These are phyloP conservation scores for Kodamaea nitidulidarum DNA, from an alignment of 805 yeast species.

Conservation along the genomic window DNA sequence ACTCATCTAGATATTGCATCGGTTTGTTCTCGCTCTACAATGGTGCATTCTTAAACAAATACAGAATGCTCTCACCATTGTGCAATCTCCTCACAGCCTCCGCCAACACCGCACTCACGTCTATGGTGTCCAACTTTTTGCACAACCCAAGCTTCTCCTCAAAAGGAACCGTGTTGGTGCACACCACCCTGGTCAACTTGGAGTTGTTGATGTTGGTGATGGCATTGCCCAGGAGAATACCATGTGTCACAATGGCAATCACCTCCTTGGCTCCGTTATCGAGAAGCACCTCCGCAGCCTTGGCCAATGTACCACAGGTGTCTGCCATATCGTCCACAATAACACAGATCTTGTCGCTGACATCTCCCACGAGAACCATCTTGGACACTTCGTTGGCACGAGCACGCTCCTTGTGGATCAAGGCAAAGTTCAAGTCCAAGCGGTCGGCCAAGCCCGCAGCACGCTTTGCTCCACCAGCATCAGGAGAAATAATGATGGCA, in stretches of 20 bases:
- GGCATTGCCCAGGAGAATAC: slow-evolving; percentile 86
- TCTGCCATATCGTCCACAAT: slow-evolving; percentile 98
- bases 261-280: slow-evolving; percentile 81
- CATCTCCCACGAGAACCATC: slow-evolving; percentile 97
- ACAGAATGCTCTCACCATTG: slow-evolving; percentile 82
- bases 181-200: slow-evolving; percentile 67
- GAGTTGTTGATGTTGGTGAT: slow-evolving; percentile 65
- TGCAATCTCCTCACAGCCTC: slow-evolving; percentile 92
- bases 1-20: background rate
- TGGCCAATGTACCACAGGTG: slow-evolving; percentile 93
- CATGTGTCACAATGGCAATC: slow-evolving; percentile 93
- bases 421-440: slow-evolving; percentile 87
- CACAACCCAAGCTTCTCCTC: slow-evolving; percentile 56
- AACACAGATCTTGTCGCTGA: slow-evolving; percentile 73
- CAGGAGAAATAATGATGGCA: slow-evolving; percentile 88
- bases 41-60: slow-evolving; percentile 69
- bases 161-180: slow-evolving; percentile 92
- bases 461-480: slow-evolving; percentile 98
- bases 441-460: slow-evolving; percentile 93
- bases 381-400: slow-evolving; percentile 91
- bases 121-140: slow-evolving; percentile 73
- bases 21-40: slow-evolving; percentile 8
- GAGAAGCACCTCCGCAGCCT: slow-evolving; percentile 85
- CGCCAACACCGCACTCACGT: slow-evolving; percentile 81
- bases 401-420: slow-evolving; percentile 94